Percentiles rank a stretch among this genome's conserved stretches.
phyloP scores from a whole-genome alignment of 176 grass and related monocot species.

The Aegilops speltoides region DNA sequence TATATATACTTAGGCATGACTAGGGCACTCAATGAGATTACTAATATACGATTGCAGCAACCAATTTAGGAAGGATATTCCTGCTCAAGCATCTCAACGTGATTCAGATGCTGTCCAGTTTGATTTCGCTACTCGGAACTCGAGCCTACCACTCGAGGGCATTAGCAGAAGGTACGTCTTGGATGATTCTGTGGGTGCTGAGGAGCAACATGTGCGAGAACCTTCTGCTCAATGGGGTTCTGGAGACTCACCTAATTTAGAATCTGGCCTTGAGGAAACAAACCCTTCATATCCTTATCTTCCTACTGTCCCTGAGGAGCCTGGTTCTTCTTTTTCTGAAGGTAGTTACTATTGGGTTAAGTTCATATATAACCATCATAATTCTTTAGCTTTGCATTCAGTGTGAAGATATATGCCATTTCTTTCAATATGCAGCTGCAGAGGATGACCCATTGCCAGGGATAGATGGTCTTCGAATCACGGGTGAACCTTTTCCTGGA shows the following conservation, averaged over 20 bases:
- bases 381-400: slow-evolving; percentile 5
- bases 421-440: slow-evolving; percentile 47
- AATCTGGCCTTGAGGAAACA: slow-evolving; percentile 55
- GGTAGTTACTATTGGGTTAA: slow-evolving; percentile 43
- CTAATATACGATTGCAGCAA: slow-evolving; percentile 32
- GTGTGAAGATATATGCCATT: slow-evolving; percentile 16
- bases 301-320: slow-evolving; percentile 87
- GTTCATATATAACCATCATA: neutral
- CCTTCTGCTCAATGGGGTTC: slow-evolving; percentile 60
- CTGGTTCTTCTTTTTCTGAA: slow-evolving; percentile 92
- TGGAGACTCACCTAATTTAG: slow-evolving; percentile 55
- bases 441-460: slow-evolving; percentile 86
- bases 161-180: slow-evolving; percentile 39
- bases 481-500: slow-evolving; percentile 91
- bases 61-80: slow-evolving; percentile 37
- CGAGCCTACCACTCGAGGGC: slow-evolving; percentile 55
- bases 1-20: neutral
- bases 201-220: slow-evolving; percentile 45
- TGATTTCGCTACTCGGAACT: slow-evolving; percentile 37
- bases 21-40: neutral
- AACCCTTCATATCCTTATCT: slow-evolving; percentile 71
- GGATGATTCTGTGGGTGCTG: slow-evolving; percentile 49
- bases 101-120: slow-evolving; percentile 37
- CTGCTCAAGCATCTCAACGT: slow-evolving; percentile 43
- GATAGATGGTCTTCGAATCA: slow-evolving; percentile 74